Percentiles rank a stretch among this genome's conserved stretches.
These are phyloP conservation scores for Cryoendolithus antarcticus DNA, from an alignment of 2,329 filamentous ascomycete genomes.

Conservation along the genomic window DNA sequence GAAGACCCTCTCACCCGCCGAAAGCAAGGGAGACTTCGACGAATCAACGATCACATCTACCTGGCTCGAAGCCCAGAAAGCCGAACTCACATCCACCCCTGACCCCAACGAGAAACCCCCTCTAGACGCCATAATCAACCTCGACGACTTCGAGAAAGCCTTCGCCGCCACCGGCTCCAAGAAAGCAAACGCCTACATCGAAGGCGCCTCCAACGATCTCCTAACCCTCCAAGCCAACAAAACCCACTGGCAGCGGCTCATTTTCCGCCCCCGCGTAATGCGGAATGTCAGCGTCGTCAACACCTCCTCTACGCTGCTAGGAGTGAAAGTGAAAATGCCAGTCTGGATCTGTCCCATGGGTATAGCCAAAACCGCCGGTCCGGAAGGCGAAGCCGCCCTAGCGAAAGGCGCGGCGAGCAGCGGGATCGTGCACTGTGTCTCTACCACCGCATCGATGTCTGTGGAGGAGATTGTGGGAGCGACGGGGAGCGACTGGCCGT, in stretches of 20 bases:
- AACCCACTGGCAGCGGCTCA: slow-evolving; percentile 30
- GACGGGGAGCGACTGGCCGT: slow-evolving; percentile 13
- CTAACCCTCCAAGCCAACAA: slow-evolving; percentile 34
- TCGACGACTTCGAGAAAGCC: slow-evolving; percentile 34
- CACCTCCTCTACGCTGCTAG: slow-evolving; percentile 23
- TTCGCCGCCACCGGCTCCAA: slow-evolving; percentile 24
- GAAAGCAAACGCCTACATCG: slow-evolving; percentile 34
- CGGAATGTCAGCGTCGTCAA: slow-evolving; percentile 27
- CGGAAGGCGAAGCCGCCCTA: slow-evolving; percentile 23
- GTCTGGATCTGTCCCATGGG: slow-evolving; percentile 26
- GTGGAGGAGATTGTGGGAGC: slow-evolving; percentile 22
- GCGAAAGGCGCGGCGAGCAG: slow-evolving; percentile 18
- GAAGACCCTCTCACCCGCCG: slow-evolving; percentile 29
- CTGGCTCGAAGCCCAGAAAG: slow-evolving; percentile 20
- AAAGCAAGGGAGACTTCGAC: slow-evolving; percentile 28
- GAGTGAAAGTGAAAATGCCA: slow-evolving; percentile 22
- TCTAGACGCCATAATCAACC: slow-evolving; percentile 34
- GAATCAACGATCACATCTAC: slow-evolving; percentile 17
- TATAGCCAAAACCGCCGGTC: slow-evolving; percentile 19
- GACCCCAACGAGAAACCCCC: slow-evolving; percentile 30
- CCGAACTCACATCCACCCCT: slow-evolving; percentile 12
- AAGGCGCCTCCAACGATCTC: slow-evolving; percentile 38
- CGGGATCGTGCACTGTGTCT: slow-evolving; percentile 23
- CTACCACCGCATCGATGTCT: slow-evolving; percentile 18
- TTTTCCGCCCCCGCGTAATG: slow-evolving; percentile 36